These are phyloP conservation scores for Boechera retrofracta DNA, from an alignment of 345 rosid species.

Conservation along the genomic window DNA sequence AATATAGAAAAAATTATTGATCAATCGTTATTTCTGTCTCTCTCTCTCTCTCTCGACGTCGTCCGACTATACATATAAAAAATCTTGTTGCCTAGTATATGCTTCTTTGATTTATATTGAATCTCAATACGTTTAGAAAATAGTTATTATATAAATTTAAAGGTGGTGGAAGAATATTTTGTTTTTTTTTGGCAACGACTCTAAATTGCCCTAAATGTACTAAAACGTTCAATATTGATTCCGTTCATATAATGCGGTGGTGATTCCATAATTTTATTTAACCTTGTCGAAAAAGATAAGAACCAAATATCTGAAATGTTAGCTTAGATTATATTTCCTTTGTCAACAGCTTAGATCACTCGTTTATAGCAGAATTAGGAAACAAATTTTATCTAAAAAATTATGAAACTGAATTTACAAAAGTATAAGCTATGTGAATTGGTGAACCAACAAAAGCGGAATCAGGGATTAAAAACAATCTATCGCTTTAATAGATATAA, in stretches of 20 bases:
- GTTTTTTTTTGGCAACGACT: constrained; percentile 19
- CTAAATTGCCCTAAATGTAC: constrained; percentile 20
- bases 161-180: constrained; percentile 37
- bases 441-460: constrained; percentile 43
- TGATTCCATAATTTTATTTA: constrained; percentile 17
- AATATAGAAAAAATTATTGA: constrained; percentile 10
- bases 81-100: constrained; percentile 39
- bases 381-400: neutral
- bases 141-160: neutral
- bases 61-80: constrained; percentile 28
- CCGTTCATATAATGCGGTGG: constrained; percentile 8
- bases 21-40: constrained; percentile 14
- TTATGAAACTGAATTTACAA: constrained; percentile 22
- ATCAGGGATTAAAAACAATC: constrained; percentile 43
- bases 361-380: neutral
- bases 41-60: constrained; percentile 15
- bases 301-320: neutral
- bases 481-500: constrained; percentile 39
- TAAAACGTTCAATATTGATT: constrained; percentile 18
- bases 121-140: constrained; percentile 19
- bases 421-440: constrained; percentile 36
- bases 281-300: neutral
- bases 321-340: neutral
- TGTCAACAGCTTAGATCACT: constrained; percentile 8
- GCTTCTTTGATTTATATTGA: constrained; percentile 32